Evolutionary conservation across 1,284 basidiomycete genomes (phyloP).

Genomic region (Cryptococcus sp.): DNA sequence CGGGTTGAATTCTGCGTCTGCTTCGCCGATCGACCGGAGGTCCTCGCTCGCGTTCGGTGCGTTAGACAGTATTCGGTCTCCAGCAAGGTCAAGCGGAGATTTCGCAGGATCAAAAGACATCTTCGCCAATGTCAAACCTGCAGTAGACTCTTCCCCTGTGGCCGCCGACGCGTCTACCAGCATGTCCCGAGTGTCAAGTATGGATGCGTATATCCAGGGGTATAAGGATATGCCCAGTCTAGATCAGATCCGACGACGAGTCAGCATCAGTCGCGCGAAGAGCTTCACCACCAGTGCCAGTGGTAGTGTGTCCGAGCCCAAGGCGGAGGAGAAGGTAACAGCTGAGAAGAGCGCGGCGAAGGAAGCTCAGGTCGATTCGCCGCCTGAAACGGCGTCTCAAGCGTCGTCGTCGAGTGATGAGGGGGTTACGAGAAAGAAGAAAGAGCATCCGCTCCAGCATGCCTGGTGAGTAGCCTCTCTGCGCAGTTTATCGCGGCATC

Average conservation of each 20-base stretch:
- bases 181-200: conserved; percentile 20
- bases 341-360: conserved; percentile 4
- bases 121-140: not conserved
- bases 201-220: conserved; percentile 58
- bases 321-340: conserved; percentile 1
- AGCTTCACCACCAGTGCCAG: not conserved
- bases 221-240: conserved; percentile 83
- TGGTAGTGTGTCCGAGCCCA: not conserved
- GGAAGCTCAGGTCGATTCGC: conserved; percentile 8
- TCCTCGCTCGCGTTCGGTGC: not conserved
- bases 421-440: conserved; percentile 57
- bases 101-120: not conserved
- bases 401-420: conserved; percentile 7
- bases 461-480: conserved; percentile 64
- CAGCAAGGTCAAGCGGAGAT: not conserved
- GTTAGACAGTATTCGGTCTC: not conserved
- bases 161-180: not conserved
- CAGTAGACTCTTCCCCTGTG: not conserved
- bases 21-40: not conserved
- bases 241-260: conserved; percentile 72
- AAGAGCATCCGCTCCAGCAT: conserved; percentile 80
- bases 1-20: conserved; percentile 3
- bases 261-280: conserved; percentile 12
- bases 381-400: conserved; percentile 10
- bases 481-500: not conserved